Evolutionary conservation across 176 grass and related monocot species (phyloP), one percentile per base, ranked within the genome.

Genomic region (Carex myosuroides): DNA sequence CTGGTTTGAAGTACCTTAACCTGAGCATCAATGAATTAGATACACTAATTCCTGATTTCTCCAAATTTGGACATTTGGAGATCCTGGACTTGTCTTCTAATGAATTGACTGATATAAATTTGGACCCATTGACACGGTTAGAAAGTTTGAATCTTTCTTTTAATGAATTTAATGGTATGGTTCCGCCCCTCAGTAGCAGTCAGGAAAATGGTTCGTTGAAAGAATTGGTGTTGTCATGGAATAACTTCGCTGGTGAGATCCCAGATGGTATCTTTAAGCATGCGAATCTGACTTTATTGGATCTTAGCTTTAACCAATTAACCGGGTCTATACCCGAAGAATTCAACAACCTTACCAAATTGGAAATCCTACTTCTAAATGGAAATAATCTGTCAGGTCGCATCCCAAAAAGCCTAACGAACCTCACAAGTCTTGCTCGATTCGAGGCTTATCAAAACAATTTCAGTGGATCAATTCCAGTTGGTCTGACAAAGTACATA

Each of bases 31-130:
- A 85, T 77, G 3, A 0, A 0, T 50, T 97, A 1, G 0, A 0
- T 0, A 6, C 0, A 0, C 5, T 0, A 30, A 60, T 93, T 9
- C 5, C 35, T 22, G 6, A 87, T 86, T 81, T 94, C 5, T 80
- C 74, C 0, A 0, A 4, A 48, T 98, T 94, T 65, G 2, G 3
- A 4, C 12, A 69, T 22, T 48, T 98, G 20, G 58, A 89, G 70
- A 39, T 86, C 35, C 86, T 98, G 84, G 92, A 98, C 82, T 81
- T 98, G 79, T 92, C 89, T 12, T 86, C 5, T 11, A 98, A 98
- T 72, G 1, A 0, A 0, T 76, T 98, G 0, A 0, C 1, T 44
- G 74, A 4, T 55, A 20, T 17, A 0, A 17, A 90, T 0, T 83
- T 94, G 64, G 26, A 6, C 20, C 41, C 48, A 11, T 84, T 90